Conservation (phyloP, 805 yeast genomes). For the Candida insectalens region DNA sequence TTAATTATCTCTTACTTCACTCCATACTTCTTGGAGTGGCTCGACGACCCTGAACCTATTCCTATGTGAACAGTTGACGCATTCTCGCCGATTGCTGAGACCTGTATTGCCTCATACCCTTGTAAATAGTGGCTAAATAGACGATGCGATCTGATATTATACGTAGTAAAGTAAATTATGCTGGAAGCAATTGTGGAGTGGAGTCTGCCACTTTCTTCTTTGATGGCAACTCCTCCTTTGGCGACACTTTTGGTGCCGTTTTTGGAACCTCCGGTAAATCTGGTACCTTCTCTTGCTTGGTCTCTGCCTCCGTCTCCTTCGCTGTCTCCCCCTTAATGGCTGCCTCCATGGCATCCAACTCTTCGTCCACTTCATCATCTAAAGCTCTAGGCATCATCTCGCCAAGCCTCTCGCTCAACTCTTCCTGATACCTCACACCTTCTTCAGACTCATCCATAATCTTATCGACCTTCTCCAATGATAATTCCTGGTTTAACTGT, state of each 20-base stretch:
- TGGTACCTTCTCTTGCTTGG: constrained; percentile 8
- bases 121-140: background rate
- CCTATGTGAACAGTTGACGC: constrained; percentile 13
- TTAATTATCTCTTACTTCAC: constrained; percentile 86
- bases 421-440: constrained; percentile 70
- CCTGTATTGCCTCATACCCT: background rate
- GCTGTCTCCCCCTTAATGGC: constrained; percentile 5
- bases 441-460: constrained; percentile 80
- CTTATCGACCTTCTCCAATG: constrained; percentile 66
- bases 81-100: too few species aligned
- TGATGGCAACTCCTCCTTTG: constrained; percentile 3
- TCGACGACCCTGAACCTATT: constrained; percentile 29
- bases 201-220: constrained; percentile 5
- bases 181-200: too few species aligned
- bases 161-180: background rate
- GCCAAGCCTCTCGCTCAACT: constrained; percentile 47
- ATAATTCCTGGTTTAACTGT: constrained; percentile 70
- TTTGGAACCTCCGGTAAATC: constrained; percentile 24
- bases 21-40: constrained; percentile 94
- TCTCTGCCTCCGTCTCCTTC: background rate
- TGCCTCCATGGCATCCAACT: constrained; percentile 41
- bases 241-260: constrained; percentile 8
- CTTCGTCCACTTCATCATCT: constrained; percentile 61
- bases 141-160: background rate
- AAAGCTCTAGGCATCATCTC: constrained; percentile 31